Evolutionary conservation across 257 asterid genomes (phyloP).

Genomic region (Nicotiana obtusifolia): DNA sequence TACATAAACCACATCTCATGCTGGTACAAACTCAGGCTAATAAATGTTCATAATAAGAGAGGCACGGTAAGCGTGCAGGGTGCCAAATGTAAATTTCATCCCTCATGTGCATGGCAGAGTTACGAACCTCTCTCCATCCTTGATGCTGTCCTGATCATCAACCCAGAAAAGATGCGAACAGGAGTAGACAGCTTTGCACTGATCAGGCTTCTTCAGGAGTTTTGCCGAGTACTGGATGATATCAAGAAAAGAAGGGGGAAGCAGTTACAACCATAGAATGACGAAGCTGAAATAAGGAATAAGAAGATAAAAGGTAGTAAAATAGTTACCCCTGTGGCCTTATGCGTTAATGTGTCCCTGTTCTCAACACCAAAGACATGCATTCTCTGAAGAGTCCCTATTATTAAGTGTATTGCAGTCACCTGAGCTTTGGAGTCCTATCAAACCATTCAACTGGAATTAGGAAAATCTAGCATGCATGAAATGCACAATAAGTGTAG

Average conservation of each 20-base stretch:
- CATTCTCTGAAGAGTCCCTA: conserved; percentile 98
- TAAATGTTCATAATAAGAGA: not conserved
- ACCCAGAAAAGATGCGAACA: conserved; percentile 98
- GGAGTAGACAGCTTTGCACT: conserved; percentile 97
- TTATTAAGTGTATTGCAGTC: conserved; percentile 78
- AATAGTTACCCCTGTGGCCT: conserved; percentile 87
- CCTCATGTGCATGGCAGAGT: not conserved
- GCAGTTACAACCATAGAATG: conserved; percentile 8
- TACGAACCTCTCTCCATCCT: conserved; percentile 93
- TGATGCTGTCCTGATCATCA: conserved; percentile 77
- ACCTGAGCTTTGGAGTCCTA: conserved; percentile 97
- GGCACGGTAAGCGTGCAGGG: not conserved
- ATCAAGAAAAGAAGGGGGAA: conserved; percentile 14
- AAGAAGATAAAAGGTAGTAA: not conserved
- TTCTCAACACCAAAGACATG: conserved; percentile 91
- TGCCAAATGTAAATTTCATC: not conserved
- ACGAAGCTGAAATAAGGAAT: not conserved
- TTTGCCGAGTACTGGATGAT: conserved; percentile 78
- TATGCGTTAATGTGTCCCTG: conserved; percentile 95
- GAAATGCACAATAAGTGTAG: conserved; percentile 10
- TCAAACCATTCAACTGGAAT: conserved; percentile 17
- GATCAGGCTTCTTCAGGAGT: conserved; percentile 96
- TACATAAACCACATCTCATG: not conserved
- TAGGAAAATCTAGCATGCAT: not conserved
- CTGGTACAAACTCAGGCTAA: not conserved